Conservation (phyloP, 345 rosid genomes). For the Gossypium stocksii region DNA sequence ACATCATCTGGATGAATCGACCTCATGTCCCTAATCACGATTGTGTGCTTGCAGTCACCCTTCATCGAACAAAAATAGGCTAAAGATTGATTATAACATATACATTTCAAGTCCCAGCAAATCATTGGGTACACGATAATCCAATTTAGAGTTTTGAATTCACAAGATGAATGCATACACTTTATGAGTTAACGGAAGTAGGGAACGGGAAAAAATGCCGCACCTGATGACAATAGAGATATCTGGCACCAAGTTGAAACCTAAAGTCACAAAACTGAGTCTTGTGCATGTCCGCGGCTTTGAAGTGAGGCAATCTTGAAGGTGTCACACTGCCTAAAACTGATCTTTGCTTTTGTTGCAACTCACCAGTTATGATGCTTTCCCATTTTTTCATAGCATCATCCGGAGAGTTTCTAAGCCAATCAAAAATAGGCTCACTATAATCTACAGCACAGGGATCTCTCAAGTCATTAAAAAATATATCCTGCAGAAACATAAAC, state of each 20-base stretch:
- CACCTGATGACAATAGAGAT: conserved; percentile 91
- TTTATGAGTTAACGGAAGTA: background rate
- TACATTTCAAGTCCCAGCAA: background rate
- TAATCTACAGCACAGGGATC: conserved; percentile 53
- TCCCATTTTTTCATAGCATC: conserved; percentile 76
- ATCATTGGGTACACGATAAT: background rate
- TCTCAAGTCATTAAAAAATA: conserved; percentile 77
- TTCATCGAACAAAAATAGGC: background rate
- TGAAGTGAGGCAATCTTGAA: conserved; percentile 51
- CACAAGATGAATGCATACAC: background rate
- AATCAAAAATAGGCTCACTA: conserved; percentile 67
- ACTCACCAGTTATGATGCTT: conserved; percentile 50
- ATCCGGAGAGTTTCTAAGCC: conserved; percentile 67
- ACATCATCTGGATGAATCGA: conserved; percentile 69
- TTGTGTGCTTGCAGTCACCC: conserved; percentile 88
- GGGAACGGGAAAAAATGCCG: background rate
- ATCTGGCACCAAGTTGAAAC: conserved; percentile 80
- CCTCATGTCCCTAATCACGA: conserved; percentile 74
- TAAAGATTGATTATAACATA: background rate
- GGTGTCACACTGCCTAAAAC: conserved; percentile 37
- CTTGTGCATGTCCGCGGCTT: conserved; percentile 52
- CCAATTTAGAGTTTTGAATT: background rate
- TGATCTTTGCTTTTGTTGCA: conserved; percentile 47
- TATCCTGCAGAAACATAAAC: conserved; percentile 41
- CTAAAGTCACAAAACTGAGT: conserved; percentile 59